Base-by-base conservation (phyloP, 2,329 filamentous ascomycete genomes). In the Pseudogymnoascus verrucosus region DNA sequence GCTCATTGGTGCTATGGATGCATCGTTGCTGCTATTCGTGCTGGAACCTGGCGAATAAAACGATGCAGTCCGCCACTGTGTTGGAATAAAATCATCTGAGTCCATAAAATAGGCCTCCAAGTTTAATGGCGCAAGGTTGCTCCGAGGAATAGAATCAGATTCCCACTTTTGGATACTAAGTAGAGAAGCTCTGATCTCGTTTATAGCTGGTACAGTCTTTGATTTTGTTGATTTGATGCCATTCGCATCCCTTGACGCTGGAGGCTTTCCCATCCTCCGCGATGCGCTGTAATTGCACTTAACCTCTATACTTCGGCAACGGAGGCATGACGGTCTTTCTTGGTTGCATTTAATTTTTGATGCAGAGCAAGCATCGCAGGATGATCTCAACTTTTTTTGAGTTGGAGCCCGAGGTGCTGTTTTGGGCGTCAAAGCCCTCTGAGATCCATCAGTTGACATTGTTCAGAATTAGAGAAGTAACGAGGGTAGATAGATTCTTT, bases 261-360 rank as follows among this genome's bases (percentile, higher is more conserved):
- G 51, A 14, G 51, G 51, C 11, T 57, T 57, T 11, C 51, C 51
- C 51, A 57, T 57, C 14, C 51, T 57, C 5, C 51, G 51, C 16
- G 51, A 57, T 14, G 51, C 51, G 6, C 51, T 57, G 51, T 57
- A 57, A 21, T 57, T 57, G 51, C 51, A 57, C 34, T 57, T 57
- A 8, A 57, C 28, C 3, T 57, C 28, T 34, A 57, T 57, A 11
- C 19, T 57, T 34, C 51, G 28, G 28, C 51, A 57, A 21, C 51
- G 51, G 11, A 57, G 26, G 28, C 51, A 57, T 21, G 51, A 57
- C 5, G 51, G 51, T 16, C 51, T 34, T 16, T 57, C 51, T 19
- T 57, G 51, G 26, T 57, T 11, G 28, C 51, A 57, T 57, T 57
- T 57, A 19, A 57, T 21, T 57, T 57, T 57, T 21, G 51, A 57